Evolutionary conservation across 2,329 filamentous ascomycete species (phyloP).

Genomic region (Colletotrichum sp.): DNA sequence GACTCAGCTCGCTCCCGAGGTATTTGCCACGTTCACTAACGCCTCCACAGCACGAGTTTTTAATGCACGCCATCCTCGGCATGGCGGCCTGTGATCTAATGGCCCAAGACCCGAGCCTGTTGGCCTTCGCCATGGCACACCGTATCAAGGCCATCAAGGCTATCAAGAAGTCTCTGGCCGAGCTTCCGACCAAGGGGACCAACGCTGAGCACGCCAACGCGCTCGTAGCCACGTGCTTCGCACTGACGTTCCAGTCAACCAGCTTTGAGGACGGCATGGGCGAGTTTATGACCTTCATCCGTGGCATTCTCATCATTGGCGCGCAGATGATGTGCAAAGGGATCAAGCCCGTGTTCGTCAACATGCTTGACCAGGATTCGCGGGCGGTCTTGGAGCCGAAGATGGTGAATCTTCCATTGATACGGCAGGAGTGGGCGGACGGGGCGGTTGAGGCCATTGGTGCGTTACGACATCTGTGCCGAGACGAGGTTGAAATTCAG

Average conservation of each 20-base stretch:
- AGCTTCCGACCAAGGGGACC: constrained; percentile 42
- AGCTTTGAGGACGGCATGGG: constrained; percentile 61
- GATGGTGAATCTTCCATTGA: constrained; percentile 50
- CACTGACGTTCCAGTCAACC: constrained; percentile 64
- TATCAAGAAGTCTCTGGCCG: constrained; percentile 60
- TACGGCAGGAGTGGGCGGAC: constrained; percentile 50
- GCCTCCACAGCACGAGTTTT: constrained; percentile 61
- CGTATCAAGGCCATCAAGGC: constrained; percentile 69
- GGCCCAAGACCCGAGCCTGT: constrained; percentile 53
- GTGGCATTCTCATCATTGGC: constrained; percentile 60
- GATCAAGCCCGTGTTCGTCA: constrained; percentile 55
- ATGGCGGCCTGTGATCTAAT: constrained; percentile 71
- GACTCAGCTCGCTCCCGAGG: constrained; percentile 23
- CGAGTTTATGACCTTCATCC: constrained; percentile 67
- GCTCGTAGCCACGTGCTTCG: constrained; percentile 63
- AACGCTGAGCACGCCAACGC: constrained; percentile 62
- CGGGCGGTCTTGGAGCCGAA: constrained; percentile 46
- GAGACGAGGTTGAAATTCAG: constrained; percentile 45
- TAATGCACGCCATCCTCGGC: constrained; percentile 75
- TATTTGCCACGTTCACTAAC: not conserved
- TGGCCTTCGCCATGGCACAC: constrained; percentile 65
- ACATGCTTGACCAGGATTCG: constrained; percentile 47
- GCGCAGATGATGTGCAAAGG: constrained; percentile 58
- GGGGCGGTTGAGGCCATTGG: constrained; percentile 49
- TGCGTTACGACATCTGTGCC: constrained; percentile 48